These are phyloP conservation scores for Lantana camara DNA, from an alignment of 257 asterid species.

Conservation along the genomic window DNA sequence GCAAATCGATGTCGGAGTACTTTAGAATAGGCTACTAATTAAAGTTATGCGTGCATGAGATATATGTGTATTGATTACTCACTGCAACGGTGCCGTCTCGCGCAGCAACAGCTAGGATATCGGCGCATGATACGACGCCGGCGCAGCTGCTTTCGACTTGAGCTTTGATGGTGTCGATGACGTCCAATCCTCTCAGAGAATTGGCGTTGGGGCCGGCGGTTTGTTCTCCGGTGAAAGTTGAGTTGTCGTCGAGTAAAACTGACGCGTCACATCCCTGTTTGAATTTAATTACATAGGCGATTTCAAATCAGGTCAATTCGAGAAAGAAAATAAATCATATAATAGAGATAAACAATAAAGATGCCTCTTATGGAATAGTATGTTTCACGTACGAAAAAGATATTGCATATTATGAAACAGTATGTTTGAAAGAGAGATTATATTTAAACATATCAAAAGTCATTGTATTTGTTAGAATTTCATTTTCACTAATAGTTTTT, in stretches of 20 bases:
- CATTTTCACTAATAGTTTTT: not conserved
- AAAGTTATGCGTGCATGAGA: too few species aligned
- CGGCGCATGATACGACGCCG: slow-evolving; percentile 73
- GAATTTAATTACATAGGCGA: not conserved
- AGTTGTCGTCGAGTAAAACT: slow-evolving; percentile 61
- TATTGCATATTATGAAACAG: too few species aligned
- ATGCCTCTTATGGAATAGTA: too few species aligned
- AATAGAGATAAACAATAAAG: too few species aligned
- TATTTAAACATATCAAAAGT: too few species aligned
- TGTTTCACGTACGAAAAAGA: too few species aligned
- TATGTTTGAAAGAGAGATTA: too few species aligned
- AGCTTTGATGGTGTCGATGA: slow-evolving; percentile 69
- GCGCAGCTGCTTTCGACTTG: slow-evolving; percentile 55
- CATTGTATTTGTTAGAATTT: slow-evolving; percentile 6
- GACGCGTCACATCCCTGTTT: slow-evolving; percentile 85
- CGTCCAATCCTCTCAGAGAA: slow-evolving; percentile 69
- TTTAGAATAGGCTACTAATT: not conserved
- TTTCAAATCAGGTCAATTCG: too few species aligned
- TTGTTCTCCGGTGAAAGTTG: slow-evolving; percentile 69
- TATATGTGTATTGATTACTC: slow-evolving; percentile 21
- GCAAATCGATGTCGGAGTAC: not conserved
- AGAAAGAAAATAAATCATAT: too few species aligned
- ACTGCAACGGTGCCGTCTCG: slow-evolving; percentile 70
- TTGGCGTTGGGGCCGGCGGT: slow-evolving; percentile 63
- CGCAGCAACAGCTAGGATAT: slow-evolving; percentile 68